Evolutionary conservation across 768 basidiomycete genomes (phyloP).

Genomic region (Xerocomellus dryophilus): DNA sequence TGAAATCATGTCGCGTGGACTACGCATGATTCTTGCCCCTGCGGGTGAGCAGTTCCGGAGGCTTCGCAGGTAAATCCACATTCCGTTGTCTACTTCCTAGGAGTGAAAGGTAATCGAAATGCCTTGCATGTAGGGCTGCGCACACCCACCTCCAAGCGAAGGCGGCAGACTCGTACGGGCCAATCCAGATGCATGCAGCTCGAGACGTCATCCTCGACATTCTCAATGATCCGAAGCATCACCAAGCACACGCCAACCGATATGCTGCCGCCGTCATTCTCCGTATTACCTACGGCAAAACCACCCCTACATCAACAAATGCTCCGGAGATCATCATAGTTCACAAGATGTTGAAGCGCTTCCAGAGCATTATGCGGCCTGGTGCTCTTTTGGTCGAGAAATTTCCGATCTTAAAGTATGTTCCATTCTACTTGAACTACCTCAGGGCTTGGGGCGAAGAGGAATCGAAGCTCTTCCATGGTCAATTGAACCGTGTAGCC

Average conservation of each 20-base stretch:
- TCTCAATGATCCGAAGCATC: constrained; percentile 35
- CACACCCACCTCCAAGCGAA: constrained; percentile 60
- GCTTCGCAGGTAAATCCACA: constrained; percentile 47
- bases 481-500: constrained; percentile 46
- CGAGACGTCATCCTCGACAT: constrained; percentile 33
- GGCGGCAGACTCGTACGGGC: constrained; percentile 45
- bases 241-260: constrained; percentile 55
- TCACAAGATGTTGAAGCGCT: constrained; percentile 34
- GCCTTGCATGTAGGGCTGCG: constrained; percentile 40
- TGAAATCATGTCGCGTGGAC: constrained; percentile 56
- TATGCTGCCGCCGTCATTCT: constrained; percentile 36
- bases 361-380: constrained; percentile 37
- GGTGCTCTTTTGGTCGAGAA: constrained; percentile 36
- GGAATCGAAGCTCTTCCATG: constrained; percentile 54
- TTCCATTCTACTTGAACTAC: constrained; percentile 62
- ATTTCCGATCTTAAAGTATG: constrained; percentile 39
- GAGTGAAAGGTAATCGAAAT: not conserved
- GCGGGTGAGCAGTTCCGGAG: constrained; percentile 60
- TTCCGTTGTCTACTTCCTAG: not conserved
- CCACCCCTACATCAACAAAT: constrained; percentile 28
- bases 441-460: constrained; percentile 54
- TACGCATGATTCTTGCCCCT: constrained; percentile 53
- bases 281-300: constrained; percentile 36
- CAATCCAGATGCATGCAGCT: constrained; percentile 42
- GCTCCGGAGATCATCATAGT: constrained; percentile 34